Evolutionary conservation across 192 early-diverging fungal genomes (phyloP), one percentile per base, ranked within the genome.

Genomic region (Lunasporangiospora selenospora): DNA sequence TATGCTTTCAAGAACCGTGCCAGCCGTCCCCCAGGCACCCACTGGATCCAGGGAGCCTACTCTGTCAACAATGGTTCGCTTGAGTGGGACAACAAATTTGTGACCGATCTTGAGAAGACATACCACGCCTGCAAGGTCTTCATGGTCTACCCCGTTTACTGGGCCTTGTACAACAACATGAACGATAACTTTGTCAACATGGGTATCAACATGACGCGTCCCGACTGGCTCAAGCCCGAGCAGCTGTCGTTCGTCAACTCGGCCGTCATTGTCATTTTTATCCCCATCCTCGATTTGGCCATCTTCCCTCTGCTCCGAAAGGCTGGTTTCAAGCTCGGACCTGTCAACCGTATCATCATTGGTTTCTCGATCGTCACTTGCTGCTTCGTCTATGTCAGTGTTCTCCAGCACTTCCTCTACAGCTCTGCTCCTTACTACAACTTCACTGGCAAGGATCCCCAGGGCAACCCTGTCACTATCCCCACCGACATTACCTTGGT

Each of bases 41-140:
- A 70, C 32, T 65, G 69, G 69, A 67, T 85, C 79, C 82, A 71
- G 75, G 69, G 64, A 65, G 66, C 82, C 58, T 3, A 61, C 65
- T 60, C 79, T 62, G 62, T 63, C 71, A 26, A 80, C 73, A 44
- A 62, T 24, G 45, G 50, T 31, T 45, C 59, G 37, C 49, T 77
- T 24, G 70, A 69, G 55, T 87, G 85, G 85, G 71, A 82, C 32
- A 80, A 82, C 75, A 78, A 64, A 48, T 87, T 87, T 53, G 81
- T 87, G 23, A 53, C 76, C 19, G 86, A 87, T 65, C 77, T 87
- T 45, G 69, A 78, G 39, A 62, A 63, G 10, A 81, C 82, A 8
- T 73, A 84, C 48, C 75, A 80, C 33, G 81, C 86, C 45, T 87
- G 84, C 86, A 87, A 87, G 76, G 80, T 87, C 52, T 85, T 87